phyloP scores from a whole-genome alignment of 495 filamentous ascomycete genomes.

The Penicillium pulvis region DNA sequence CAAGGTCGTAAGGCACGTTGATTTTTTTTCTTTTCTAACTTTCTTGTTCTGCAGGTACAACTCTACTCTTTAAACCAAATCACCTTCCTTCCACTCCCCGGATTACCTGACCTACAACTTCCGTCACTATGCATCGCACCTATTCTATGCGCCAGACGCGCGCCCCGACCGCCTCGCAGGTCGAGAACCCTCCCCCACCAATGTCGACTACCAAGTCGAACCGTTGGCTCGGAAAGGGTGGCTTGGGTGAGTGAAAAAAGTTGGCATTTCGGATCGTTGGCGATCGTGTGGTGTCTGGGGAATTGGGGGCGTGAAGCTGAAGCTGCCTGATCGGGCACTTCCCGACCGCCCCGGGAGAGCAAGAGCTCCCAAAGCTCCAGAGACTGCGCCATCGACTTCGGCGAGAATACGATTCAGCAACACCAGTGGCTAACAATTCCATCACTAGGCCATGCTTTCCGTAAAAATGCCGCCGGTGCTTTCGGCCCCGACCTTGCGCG shows the following conservation, averaged over 20 bases:
- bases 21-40: conserved; percentile 20
- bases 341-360: neutral
- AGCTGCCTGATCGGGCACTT: conserved; percentile 23
- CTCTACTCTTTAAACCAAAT: conserved; percentile 2
- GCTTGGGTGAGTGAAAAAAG: conserved; percentile 65
- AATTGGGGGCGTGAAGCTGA: neutral
- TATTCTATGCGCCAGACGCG: conserved; percentile 98
- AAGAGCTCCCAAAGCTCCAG: neutral
- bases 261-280: conserved; percentile 2
- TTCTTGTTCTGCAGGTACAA: conserved; percentile 23
- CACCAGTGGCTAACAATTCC: conserved; percentile 28
- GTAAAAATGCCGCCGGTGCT: conserved; percentile 85
- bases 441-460: conserved; percentile 83
- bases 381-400: neutral
- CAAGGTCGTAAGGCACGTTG: conserved; percentile 36
- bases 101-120: conserved; percentile 3
- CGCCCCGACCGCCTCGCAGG: conserved; percentile 86
- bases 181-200: conserved; percentile 92
- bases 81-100: conserved; percentile 6
- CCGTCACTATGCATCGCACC: conserved; percentile 82
- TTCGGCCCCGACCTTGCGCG: conserved; percentile 96
- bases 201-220: conserved; percentile 86
- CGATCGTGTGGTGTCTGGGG: conserved; percentile 1
- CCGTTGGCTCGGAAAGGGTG: conserved; percentile 82
- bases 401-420: neutral